Evolutionary conservation across 1,139 yeast species (phyloP), one percentile per base, ranked within the genome.

Genomic region (Lodderomyces pseudojiufengensis): DNA sequence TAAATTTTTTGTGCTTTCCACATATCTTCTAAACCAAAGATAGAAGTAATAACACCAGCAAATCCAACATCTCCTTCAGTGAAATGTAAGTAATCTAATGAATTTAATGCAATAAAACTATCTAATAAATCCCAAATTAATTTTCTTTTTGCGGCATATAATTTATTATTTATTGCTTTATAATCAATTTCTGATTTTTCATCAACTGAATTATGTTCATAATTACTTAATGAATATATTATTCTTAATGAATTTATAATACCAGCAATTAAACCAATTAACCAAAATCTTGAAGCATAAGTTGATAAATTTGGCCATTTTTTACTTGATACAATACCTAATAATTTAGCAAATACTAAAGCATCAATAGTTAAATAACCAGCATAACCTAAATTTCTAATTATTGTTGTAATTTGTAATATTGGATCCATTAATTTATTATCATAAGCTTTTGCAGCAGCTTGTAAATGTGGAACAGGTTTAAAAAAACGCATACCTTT

Each of bases 401-500:
- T 52, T 16, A 84, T 72, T 26, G 80, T 74, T 32, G 83, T 72
- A 47, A 60, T 53, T 57, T 78, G 79, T 50, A 78, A 65, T 32
- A 77, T 67, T 34, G 78, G 76, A 53, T 85, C 95, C 41, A 74
- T 61, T 36, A 88, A 73, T 65, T 84, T 83, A 61, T 86, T 83
- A 54, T 80, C 86, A 51, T 67, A 76, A 14, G 85, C 75, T 46
- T 74, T 73, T 4, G 86, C 72, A 6, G 94, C 88, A 11, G 78
- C 72, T 51, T 82, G 81, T 41, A 84, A 57, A 57, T 84, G 90
- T 53, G 73, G 74, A 52, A 90, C 63, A 1, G 95, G 95, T 63
- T 88, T 90, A 48, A 88, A 77, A 55, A 83, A 80, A 52, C 97
- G 76, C 72, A 90, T 66, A 14, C 90, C 80, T 65, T 90, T 90